Evolutionary conservation across 2,329 filamentous ascomycete genomes (phyloP).

Genomic region (Colletotrichum cuscutae): DNA sequence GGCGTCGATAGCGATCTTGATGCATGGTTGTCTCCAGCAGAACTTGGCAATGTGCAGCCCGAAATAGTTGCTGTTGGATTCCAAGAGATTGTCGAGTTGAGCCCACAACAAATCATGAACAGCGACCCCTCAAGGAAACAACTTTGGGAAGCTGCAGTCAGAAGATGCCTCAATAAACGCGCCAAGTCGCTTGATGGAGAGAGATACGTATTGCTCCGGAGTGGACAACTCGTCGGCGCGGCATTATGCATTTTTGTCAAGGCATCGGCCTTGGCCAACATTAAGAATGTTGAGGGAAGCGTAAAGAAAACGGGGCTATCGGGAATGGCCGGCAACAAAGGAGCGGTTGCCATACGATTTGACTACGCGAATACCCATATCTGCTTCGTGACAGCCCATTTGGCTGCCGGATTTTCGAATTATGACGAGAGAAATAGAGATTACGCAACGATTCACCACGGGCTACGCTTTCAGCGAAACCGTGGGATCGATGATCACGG

Average conservation of each 20-base stretch:
- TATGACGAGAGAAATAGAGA: conserved; percentile 96
- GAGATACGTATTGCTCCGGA: conserved; percentile 88
- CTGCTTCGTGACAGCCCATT: conserved; percentile 95
- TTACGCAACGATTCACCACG: conserved; percentile 88
- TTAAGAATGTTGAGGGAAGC: conserved; percentile 97
- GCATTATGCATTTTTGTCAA: conserved; percentile 93
- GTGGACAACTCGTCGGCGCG: conserved; percentile 93
- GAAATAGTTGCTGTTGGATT: conserved; percentile 93
- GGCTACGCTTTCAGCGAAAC: conserved; percentile 90
- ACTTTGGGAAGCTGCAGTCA: conserved; percentile 87
- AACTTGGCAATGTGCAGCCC: conserved; percentile 71
- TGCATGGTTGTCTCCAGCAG: conserved; percentile 82
- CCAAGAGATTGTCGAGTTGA: conserved; percentile 98
- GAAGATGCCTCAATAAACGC: conserved; percentile 78
- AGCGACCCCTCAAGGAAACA: conserved; percentile 89
- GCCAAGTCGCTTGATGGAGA: conserved; percentile 73
- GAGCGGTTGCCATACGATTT: conserved; percentile 94
- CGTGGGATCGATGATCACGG: conserved; percentile 91
- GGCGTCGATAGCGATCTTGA: conserved; percentile 84
- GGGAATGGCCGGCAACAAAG: conserved; percentile 98
- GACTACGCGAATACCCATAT: conserved; percentile 93
- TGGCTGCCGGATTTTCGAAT: conserved; percentile 95
- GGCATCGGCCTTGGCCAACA: conserved; percentile 77
- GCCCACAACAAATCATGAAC: conserved; percentile 98
- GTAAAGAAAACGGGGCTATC: conserved; percentile 96